Evolutionary conservation across 345 rosid species (phyloP), one percentile per base, ranked within the genome.

Genomic region (Eucalyptus regnans): DNA sequence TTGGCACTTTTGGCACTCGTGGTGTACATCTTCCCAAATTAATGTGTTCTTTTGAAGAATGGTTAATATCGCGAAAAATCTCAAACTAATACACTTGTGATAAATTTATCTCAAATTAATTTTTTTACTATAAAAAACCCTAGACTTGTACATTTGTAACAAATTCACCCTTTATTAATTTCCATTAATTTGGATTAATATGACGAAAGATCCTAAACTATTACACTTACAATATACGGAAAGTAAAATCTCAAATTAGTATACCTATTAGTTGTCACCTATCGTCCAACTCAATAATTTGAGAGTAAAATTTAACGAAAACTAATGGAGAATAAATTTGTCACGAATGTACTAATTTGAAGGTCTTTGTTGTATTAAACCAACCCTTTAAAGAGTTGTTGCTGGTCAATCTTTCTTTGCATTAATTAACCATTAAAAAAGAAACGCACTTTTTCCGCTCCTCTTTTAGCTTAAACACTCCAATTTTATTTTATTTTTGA

Each of bases 61-160:
- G 1, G 27, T 9, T 23, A 56, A 3, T 23, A 23, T 23, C 2
- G 1, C 8, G 3, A 56, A 56, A 56, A 56, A 56, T 0, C 12
- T 56, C 29, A 23, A 56, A 56, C 12, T 4, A 0, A 2, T 23
- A 56, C 3, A 56, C 29, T 0, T 56, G 12, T 56, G 1, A 56
- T 20, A 56, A 56, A 56, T 22, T 56, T 0, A 56, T 23, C 5
- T 23, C 5, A 22, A 56, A 56, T 56, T 22, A 22, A 4, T 56
- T 56, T 56, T 56, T 56, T 56, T 2, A 56, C 62, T 9, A 56
- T 8, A 23, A 56, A 56, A 56, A 56, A 9, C 5, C 0, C 5
- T 20, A 56, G 3, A 56, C 62, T 56, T 22, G 27, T 56, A 56
- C 12, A 56, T 56, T 56, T 56, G 12, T 56, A 20, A 56, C 60